Percentiles rank a stretch among this genome's conserved stretches.
Evolutionary conservation across 140 eudicot genomes (phyloP).

Genomic region (Ambrosia hybrid): DNA sequence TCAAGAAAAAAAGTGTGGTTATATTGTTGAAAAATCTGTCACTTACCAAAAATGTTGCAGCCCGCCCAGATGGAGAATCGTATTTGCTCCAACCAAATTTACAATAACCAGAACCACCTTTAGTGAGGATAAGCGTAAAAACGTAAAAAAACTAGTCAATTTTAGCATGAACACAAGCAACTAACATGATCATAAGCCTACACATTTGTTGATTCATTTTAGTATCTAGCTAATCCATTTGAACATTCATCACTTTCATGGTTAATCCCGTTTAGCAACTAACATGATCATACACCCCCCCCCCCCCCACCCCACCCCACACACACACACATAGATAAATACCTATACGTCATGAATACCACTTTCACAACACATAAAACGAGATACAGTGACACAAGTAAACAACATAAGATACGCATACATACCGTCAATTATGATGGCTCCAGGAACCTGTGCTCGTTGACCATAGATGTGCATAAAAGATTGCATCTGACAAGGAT

Average conservation of each 20-base stretch:
- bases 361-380: constrained; percentile 7
- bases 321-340: background rate
- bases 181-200: constrained; percentile 23
- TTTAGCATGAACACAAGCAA: constrained; percentile 13
- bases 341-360: background rate
- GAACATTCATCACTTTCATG: no score
- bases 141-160: constrained; percentile 8
- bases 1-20: background rate
- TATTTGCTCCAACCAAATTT: constrained; percentile 99
- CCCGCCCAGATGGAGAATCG: constrained; percentile 74
- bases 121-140: constrained; percentile 14
- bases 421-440: constrained; percentile 77
- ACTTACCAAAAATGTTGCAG: constrained; percentile 83
- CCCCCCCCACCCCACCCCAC: background rate
- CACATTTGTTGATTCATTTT: background rate
- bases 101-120: constrained; percentile 98
- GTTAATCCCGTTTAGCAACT: no score
- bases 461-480: constrained; percentile 75
- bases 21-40: background rate
- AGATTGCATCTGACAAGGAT: constrained; percentile 53
- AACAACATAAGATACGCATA: constrained; percentile 8
- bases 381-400: background rate
- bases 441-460: constrained; percentile 72
- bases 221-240: no score
- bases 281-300: no score